Percentiles rank a stretch among this genome's conserved stretches.
Conservation (phyloP, 2,329 filamentous ascomycete species). For the Sporothrix humicola region DNA sequence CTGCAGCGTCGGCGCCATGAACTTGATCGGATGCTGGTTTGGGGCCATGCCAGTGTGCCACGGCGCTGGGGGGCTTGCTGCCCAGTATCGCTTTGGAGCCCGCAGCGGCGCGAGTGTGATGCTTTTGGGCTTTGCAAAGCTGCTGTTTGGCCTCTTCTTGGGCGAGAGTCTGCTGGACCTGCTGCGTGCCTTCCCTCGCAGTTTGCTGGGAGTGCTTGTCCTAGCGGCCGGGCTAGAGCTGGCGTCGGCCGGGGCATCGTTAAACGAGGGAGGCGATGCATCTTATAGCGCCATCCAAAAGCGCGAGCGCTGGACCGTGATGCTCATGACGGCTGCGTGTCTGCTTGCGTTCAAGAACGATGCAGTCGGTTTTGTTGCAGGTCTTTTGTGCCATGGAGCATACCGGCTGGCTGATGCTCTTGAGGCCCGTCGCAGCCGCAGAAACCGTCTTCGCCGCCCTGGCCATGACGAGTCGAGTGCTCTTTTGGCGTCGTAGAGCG, state of each 20-base stretch:
- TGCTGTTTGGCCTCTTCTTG: slow-evolving; percentile 75
- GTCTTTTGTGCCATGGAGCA: slow-evolving; percentile 77
- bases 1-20: slow-evolving; percentile 81
- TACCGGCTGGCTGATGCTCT: slow-evolving; percentile 56
- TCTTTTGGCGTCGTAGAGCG: slow-evolving; percentile 37
- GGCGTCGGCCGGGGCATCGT: slow-evolving; percentile 79
- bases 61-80: slow-evolving; percentile 87
- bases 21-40: slow-evolving; percentile 85
- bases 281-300: slow-evolving; percentile 66
- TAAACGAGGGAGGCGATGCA: slow-evolving; percentile 63
- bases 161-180: slow-evolving; percentile 75
- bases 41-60: slow-evolving; percentile 96
- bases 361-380: slow-evolving; percentile 82
- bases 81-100: slow-evolving; percentile 89
- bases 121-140: slow-evolving; percentile 75
- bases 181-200: slow-evolving; percentile 73
- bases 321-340: slow-evolving; percentile 84
- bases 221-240: slow-evolving; percentile 88
- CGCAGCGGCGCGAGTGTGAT: slow-evolving; percentile 85
- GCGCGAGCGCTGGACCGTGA: slow-evolving; percentile 80
- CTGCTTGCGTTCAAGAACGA: slow-evolving; percentile 89
- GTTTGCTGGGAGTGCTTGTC: slow-evolving; percentile 84
- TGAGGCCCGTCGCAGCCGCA: slow-evolving; percentile 36
- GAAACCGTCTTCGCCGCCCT: slow-evolving; percentile 2
- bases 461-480: slow-evolving; percentile 44